A percentile compares a stretch with the other conserved stretches of the same genome.
These are phyloP conservation scores for Metarhizium brunneum DNA, from an alignment of 2,329 filamentous ascomycete species.

Conservation along the genomic window DNA sequence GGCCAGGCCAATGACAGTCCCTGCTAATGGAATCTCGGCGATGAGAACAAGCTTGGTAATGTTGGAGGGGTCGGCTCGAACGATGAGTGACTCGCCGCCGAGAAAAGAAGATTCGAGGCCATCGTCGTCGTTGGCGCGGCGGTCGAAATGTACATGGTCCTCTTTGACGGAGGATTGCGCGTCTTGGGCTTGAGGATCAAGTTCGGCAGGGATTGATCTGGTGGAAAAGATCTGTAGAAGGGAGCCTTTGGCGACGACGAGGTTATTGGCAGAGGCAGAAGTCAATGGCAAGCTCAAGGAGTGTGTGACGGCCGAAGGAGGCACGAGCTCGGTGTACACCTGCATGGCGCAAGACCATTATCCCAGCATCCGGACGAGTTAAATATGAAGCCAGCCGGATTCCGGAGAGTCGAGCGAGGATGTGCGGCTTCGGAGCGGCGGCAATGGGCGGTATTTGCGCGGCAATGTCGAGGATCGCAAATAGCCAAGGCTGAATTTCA, in stretches of 20 bases:
- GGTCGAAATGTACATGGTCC: slow-evolving; percentile 38
- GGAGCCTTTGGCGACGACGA: slow-evolving; percentile 86
- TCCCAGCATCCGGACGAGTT: slow-evolving; percentile 12
- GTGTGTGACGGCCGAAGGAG: slow-evolving; percentile 89
- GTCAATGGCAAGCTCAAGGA: slow-evolving; percentile 72
- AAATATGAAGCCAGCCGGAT: not conserved
- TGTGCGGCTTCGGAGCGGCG: not conserved
- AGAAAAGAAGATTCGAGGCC: slow-evolving; percentile 59
- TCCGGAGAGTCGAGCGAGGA: not conserved
- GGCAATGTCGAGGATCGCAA: not conserved
- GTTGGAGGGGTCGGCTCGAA: slow-evolving; percentile 53
- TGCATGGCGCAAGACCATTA: slow-evolving; percentile 58
- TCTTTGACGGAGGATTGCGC: slow-evolving; percentile 23
- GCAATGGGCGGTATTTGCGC: not conserved
- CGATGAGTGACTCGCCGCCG: slow-evolving; percentile 50
- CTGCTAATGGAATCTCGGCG: slow-evolving; percentile 73
- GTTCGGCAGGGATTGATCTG: slow-evolving; percentile 55
- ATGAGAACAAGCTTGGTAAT: slow-evolving; percentile 75
- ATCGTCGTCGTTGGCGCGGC: slow-evolving; percentile 49
- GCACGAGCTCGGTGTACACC: slow-evolving; percentile 92
- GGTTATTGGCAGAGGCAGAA: slow-evolving; percentile 66
- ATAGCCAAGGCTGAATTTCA: slow-evolving; percentile 1
- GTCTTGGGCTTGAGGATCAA: slow-evolving; percentile 36
- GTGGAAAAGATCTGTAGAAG: slow-evolving; percentile 84
- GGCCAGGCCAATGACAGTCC: slow-evolving; percentile 74